These are phyloP conservation scores for Oidiodendron maius DNA, from an alignment of 495 filamentous ascomycete genomes.

Conservation along the genomic window DNA sequence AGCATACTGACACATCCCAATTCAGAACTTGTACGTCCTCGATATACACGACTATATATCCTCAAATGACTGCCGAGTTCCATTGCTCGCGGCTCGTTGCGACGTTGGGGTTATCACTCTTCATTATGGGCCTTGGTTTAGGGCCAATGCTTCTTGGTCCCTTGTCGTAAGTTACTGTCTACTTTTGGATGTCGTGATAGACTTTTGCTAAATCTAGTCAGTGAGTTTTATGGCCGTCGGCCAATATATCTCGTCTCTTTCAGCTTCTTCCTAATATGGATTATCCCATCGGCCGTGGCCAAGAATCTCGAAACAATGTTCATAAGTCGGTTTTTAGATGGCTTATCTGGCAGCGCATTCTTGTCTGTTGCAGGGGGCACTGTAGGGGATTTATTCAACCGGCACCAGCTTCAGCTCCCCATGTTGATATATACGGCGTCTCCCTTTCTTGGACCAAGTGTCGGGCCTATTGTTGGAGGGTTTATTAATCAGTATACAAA, in stretches of 20 bases:
- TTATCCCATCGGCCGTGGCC: conserved; percentile 85
- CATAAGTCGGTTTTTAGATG: conserved; percentile 76
- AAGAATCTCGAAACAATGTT: conserved; percentile 79
- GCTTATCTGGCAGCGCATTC: conserved; percentile 81
- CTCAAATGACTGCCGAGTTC: conserved; percentile 76
- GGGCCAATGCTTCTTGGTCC: conserved; percentile 69
- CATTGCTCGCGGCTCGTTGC: conserved; percentile 61
- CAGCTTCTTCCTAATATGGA: conserved; percentile 71
- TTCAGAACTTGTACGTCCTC: conserved; percentile 82
- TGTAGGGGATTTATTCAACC: conserved; percentile 81
- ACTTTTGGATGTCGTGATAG: no score
- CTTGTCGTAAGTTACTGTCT: conserved; percentile 41
- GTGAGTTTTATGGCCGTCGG: conserved; percentile 80
- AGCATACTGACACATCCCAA: neutral
- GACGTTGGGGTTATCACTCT: conserved; percentile 73
- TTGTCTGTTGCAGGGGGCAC: conserved; percentile 86
- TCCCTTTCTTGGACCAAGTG: conserved; percentile 70
- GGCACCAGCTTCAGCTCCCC: conserved; percentile 61
- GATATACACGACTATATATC: conserved; percentile 82
- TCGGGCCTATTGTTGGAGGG: conserved; percentile 53
- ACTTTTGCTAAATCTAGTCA: conserved; percentile 29
- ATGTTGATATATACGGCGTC: conserved; percentile 58
- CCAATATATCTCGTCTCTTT: conserved; percentile 81
- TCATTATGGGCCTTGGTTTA: conserved; percentile 68
- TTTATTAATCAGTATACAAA: conserved; percentile 66